Evolutionary conservation across 2,329 filamentous ascomycete species (phyloP), one percentile per base, ranked within the genome.

Genomic region (Xylaria sp.): DNA sequence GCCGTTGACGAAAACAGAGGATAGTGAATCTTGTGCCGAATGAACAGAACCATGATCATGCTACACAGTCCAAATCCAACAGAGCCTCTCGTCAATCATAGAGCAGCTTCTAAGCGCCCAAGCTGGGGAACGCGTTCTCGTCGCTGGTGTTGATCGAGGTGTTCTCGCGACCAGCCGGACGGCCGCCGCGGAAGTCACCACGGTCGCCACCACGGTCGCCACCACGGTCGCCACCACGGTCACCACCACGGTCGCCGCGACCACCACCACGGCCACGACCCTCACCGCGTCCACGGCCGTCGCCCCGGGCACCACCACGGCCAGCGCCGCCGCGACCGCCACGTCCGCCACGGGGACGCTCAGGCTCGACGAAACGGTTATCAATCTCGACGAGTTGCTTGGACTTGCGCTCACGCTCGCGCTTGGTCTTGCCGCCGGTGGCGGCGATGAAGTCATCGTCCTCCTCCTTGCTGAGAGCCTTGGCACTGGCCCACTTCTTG

Each of bases 401-500:
- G 81, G 90, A 86, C 87, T 95, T 95, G 82, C 90, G 90, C 84
- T 94, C 90, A 76, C 92, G 92, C 83, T 94, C 88, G 76, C 91
- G 91, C 83, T 86, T 84, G 77, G 87, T 79, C 89, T 97, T 97
- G 81, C 89, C 90, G 66, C 82, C 84, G 69, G 84, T 78, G 71
- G 85, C 88, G 73, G 90, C 80, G 75, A 97, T 90, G 86, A 91
- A 97, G 71, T 90, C 87, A 72, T 92, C 88, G 56, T 86, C 85
- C 11, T 87, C 85, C 19, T 87, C 82, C 78, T 90, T 89, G 75
- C 80, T 76, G 59, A 90, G 81, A 61, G 84, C 75, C 84, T 93
- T 96, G 77, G 92, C 93, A 73, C 85, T 84, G 73, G 90, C 91
- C 91, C 93, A 97, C 86, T 97, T 95, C 87, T 95, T 94, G 84